phyloP scores from a whole-genome alignment of 2,329 filamentous ascomycete species.

The Aspergillus ruber region DNA sequence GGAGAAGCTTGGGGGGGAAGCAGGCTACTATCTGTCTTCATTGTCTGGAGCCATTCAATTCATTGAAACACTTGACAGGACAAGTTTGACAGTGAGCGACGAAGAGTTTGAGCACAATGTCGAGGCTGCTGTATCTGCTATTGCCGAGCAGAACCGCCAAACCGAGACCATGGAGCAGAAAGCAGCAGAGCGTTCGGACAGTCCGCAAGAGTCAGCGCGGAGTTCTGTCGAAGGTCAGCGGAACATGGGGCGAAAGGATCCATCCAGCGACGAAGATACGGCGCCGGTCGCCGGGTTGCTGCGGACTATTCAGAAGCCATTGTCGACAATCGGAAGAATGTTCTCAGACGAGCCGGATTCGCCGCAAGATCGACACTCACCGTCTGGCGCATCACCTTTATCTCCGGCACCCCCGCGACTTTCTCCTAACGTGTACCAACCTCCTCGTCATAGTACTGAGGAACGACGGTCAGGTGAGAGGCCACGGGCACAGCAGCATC shows the following conservation, averaged over 20 bases:
- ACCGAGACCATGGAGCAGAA: constrained; percentile 42
- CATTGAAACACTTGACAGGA: constrained; percentile 91
- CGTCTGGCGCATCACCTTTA: constrained; percentile 38
- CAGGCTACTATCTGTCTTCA: constrained; percentile 95
- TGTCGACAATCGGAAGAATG: constrained; percentile 88
- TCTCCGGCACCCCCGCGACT: constrained; percentile 46
- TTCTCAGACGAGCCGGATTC: constrained; percentile 65
- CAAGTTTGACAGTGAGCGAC: constrained; percentile 84
- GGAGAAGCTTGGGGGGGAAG: constrained; percentile 94
- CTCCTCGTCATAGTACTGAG: constrained; percentile 36
- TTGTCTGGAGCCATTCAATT: constrained; percentile 85
- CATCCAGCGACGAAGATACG: constrained; percentile 59
- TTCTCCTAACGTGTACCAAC: constrained; percentile 42
- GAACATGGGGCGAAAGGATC: constrained; percentile 35
- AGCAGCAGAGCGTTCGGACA: constrained; percentile 42
- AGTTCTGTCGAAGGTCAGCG: constrained; percentile 57
- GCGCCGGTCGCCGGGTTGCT: constrained; percentile 79
- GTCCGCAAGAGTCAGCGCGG: constrained; percentile 53
- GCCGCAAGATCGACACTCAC: constrained; percentile 27
- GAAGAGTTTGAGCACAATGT: constrained; percentile 94
- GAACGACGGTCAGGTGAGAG: constrained; percentile 21
- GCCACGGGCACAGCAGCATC: constrained; percentile 21
- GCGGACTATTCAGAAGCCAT: constrained; percentile 80
- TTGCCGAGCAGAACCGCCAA: constrained; percentile 77
- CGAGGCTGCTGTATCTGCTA: constrained; percentile 91